Evolutionary conservation across 2,329 filamentous ascomycete species (phyloP).

Genomic region (Xylariaceae sp.): DNA sequence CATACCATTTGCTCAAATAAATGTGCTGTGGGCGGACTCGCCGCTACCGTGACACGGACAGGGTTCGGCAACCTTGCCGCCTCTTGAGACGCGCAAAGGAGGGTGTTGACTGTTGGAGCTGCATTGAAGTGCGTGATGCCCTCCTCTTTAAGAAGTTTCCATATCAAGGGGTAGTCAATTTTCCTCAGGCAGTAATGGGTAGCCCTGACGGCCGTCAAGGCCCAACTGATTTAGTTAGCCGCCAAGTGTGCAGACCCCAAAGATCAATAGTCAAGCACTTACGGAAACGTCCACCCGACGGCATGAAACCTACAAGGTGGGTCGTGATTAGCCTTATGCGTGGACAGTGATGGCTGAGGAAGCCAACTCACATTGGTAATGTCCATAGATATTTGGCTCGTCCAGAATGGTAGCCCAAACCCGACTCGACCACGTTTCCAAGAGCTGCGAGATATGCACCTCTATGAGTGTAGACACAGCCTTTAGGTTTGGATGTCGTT

Average conservation of each 20-base stretch:
- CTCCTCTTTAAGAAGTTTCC: slow-evolving; percentile 81
- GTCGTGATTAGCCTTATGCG: neutral
- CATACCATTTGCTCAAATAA: slow-evolving; percentile 88
- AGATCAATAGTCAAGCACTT: slow-evolving; percentile 12
- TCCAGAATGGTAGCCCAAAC: slow-evolving; percentile 66
- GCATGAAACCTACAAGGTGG: slow-evolving; percentile 54
- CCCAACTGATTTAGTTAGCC: slow-evolving; percentile 57
- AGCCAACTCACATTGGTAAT: slow-evolving; percentile 72
- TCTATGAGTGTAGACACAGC: slow-evolving; percentile 86
- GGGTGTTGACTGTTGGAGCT: slow-evolving; percentile 91
- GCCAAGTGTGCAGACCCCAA: too few species aligned
- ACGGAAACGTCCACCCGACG: slow-evolving; percentile 77
- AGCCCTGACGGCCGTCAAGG: slow-evolving; percentile 87
- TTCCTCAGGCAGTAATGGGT: slow-evolving; percentile 93
- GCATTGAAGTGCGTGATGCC: slow-evolving; percentile 92
- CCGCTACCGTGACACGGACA: slow-evolving; percentile 87
- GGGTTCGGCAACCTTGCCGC: slow-evolving; percentile 65
- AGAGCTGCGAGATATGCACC: slow-evolving; percentile 81
- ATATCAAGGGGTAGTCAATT: slow-evolving; percentile 91
- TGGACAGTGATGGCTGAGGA: neutral
- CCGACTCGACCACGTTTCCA: slow-evolving; percentile 84
- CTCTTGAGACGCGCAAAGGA: slow-evolving; percentile 76
- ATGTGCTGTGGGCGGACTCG: slow-evolving; percentile 82
- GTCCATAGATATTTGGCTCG: slow-evolving; percentile 87
- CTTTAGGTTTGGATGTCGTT: slow-evolving; percentile 87